Evolutionary conservation across 441 rosid species (phyloP).

Genomic region (Syzygium malaccense): DNA sequence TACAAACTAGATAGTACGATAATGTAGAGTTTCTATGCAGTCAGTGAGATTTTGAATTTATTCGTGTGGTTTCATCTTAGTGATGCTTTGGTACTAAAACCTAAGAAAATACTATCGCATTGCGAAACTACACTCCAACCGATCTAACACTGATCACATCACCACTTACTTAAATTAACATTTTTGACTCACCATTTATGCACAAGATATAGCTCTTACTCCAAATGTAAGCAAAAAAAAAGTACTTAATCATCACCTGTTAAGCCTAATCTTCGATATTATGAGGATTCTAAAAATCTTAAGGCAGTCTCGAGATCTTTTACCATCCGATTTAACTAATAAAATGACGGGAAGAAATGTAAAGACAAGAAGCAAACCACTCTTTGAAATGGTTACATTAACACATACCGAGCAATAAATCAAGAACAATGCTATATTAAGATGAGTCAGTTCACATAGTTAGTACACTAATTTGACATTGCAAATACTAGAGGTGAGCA

Average conservation of each 20-base stretch:
- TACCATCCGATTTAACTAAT: neutral
- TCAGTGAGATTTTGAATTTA: too few species aligned
- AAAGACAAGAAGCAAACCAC: neutral
- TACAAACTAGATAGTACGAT: too few species aligned
- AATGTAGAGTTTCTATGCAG: neutral
- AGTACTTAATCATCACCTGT: neutral
- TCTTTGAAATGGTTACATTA: neutral
- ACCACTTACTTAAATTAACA: too few species aligned
- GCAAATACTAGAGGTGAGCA: neutral
- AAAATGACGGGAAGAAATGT: neutral
- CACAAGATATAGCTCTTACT: neutral
- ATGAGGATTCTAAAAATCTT: neutral
- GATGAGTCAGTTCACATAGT: neutral
- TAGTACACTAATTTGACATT: neutral
- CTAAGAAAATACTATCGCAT: too few species aligned
- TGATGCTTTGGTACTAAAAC: too few species aligned
- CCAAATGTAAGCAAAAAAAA: neutral
- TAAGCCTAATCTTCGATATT: neutral
- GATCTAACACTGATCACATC: too few species aligned
- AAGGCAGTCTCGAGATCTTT: neutral
- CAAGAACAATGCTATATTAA: neutral
- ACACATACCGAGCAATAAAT: neutral
- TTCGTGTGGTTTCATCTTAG: too few species aligned
- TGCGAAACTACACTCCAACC: too few species aligned
- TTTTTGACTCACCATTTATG: neutral